These are phyloP conservation scores for Ilyonectria sp. DNA, from an alignment of 2,329 filamentous ascomycete species.

Conservation along the genomic window DNA sequence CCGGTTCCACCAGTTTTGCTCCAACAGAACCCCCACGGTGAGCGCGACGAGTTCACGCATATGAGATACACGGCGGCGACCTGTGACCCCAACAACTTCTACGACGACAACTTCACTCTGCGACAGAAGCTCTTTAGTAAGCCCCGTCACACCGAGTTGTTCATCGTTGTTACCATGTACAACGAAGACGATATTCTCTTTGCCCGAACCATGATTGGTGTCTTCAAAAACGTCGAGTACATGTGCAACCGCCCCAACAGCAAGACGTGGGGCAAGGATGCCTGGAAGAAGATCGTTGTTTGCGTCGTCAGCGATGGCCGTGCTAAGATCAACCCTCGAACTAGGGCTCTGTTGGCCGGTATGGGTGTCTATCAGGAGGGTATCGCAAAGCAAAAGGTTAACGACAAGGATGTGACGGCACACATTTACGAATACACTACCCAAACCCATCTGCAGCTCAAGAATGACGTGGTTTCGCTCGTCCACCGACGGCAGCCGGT, in stretches of 20 bases:
- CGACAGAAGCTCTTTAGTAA: slow-evolving; percentile 94
- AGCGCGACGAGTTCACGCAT: slow-evolving; percentile 92
- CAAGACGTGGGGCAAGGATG: slow-evolving; percentile 98
- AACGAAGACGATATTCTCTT: slow-evolving; percentile 98
- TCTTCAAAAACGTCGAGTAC: slow-evolving; percentile 99
- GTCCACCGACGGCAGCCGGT: slow-evolving; percentile 91
- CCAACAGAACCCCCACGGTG: slow-evolving; percentile 89
- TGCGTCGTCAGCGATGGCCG: slow-evolving; percentile 97
- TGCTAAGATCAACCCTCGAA: slow-evolving; percentile 95
- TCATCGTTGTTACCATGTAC: slow-evolving; percentile 99
- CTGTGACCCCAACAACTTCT: slow-evolving; percentile 92
- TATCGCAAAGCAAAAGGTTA: slow-evolving; percentile 98
- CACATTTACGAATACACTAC: slow-evolving; percentile 98
- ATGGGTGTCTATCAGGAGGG: slow-evolving; percentile 98
- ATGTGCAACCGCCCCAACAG: slow-evolving; percentile 95
- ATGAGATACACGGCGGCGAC: slow-evolving; percentile 97
- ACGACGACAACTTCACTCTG: slow-evolving; percentile 89
- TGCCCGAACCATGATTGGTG: slow-evolving; percentile 94
- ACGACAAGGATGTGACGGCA: slow-evolving; percentile 94
- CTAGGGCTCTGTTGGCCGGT: slow-evolving; percentile 88
- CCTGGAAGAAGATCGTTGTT: slow-evolving; percentile 99
- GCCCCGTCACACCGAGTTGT: slow-evolving; percentile 91
- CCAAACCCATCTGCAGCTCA: slow-evolving; percentile 88
- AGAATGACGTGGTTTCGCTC: slow-evolving; percentile 88
- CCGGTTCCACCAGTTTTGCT: slow-evolving; percentile 91